A percentile compares a stretch with the other conserved stretches of the same genome.
phyloP scores from a whole-genome alignment of 192 early-diverging fungal species.

The Entophlyctis luteolus region DNA sequence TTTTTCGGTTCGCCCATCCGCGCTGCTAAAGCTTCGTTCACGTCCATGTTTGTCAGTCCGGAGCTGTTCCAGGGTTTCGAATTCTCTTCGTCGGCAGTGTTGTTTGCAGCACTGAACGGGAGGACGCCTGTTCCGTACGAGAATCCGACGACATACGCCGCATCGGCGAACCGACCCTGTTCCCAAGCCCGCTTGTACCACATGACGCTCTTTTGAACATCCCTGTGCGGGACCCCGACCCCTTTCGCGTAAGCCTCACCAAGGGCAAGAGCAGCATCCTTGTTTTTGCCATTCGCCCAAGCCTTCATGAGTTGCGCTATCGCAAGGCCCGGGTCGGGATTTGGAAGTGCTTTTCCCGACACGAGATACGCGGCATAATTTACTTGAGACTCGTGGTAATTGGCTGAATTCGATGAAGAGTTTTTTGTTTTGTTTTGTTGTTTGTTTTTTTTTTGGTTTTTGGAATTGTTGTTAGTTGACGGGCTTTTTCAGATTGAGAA shows the following conservation, averaged over 20 bases:
- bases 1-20: neutral
- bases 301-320: slow-evolving; percentile 24
- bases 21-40: slow-evolving; percentile 1
- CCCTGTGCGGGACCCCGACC: slow-evolving; percentile 10
- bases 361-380: slow-evolving; percentile 20
- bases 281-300: slow-evolving; percentile 18
- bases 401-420: neutral
- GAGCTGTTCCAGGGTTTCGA: slow-evolving; percentile 5
- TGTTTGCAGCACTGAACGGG: slow-evolving; percentile 15
- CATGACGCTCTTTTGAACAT: slow-evolving; percentile 23
- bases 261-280: slow-evolving; percentile 28
- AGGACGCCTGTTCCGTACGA: slow-evolving; percentile 13
- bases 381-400: slow-evolving; percentile 17
- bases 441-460: too few relatives aligned
- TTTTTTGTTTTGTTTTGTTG: neutral
- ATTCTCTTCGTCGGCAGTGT: slow-evolving; percentile 19
- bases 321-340: slow-evolving; percentile 16
- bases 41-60: slow-evolving; percentile 16
- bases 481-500: too few relatives aligned
- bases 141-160: slow-evolving; percentile 27
- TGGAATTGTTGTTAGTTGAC: too few relatives aligned
- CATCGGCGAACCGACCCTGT: slow-evolving; percentile 19
- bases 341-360: neutral
- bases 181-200: slow-evolving; percentile 30
- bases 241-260: slow-evolving; percentile 22